Evolutionary conservation across 2,329 filamentous ascomycete species (phyloP).

Genomic region (Colletotrichum paranaense): DNA sequence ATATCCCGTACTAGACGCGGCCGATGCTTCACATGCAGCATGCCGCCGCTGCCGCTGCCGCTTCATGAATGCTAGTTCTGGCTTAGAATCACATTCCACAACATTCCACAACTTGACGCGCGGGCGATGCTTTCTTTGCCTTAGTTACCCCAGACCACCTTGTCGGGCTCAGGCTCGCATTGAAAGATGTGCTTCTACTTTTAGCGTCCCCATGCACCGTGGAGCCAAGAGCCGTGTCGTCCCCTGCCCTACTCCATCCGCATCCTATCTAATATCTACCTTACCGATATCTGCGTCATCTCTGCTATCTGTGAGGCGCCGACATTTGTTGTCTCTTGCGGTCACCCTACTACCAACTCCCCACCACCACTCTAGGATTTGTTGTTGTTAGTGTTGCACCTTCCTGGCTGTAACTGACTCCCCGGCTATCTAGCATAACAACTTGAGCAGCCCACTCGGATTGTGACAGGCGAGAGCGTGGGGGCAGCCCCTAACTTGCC

Average conservation of each 20-base stretch:
- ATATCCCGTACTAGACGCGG: neutral
- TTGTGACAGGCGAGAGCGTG: conserved; percentile 13
- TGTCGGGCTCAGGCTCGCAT: conserved; percentile 5
- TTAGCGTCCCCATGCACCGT: conserved; percentile 7
- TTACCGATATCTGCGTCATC: conserved; percentile 5
- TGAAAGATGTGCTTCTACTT: neutral
- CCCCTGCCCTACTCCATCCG: conserved; percentile 7
- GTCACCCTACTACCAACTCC: neutral
- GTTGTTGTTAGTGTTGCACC: neutral
- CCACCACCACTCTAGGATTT: neutral
- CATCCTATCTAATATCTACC: neutral
- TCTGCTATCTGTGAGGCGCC: neutral
- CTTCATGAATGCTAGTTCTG: neutral
- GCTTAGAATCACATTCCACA: neutral
- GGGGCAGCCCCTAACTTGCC: conserved; percentile 16
- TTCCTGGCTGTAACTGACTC: neutral
- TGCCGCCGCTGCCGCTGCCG: neutral
- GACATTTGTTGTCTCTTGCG: neutral
- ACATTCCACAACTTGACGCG: neutral
- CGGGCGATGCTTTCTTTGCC: neutral
- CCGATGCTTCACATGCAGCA: neutral
- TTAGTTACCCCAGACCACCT: neutral
- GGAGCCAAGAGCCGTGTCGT: neutral
- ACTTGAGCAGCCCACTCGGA: neutral
- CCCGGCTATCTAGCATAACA: neutral